Evolutionary conservation across 768 basidiomycete species (phyloP).

Genomic region (Suillus tomentosus): DNA sequence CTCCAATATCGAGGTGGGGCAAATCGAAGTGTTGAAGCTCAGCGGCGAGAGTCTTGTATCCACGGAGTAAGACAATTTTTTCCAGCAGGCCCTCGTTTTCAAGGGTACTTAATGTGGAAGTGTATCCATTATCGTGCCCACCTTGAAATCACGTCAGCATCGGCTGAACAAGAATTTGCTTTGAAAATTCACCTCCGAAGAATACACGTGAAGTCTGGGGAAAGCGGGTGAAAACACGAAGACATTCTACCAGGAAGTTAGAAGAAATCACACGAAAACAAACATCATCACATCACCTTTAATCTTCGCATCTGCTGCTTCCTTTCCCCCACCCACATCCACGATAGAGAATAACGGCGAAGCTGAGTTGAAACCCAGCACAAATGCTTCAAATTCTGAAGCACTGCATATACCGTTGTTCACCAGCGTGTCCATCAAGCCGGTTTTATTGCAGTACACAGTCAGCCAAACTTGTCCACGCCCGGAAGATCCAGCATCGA

Average conservation of each 20-base stretch:
- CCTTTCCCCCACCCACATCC: constrained; percentile 45
- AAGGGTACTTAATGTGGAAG: constrained; percentile 37
- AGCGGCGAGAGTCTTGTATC: constrained; percentile 38
- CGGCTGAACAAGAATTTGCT: background rate
- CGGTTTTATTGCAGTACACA: constrained; percentile 39
- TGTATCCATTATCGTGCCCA: constrained; percentile 46
- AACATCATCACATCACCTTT: constrained; percentile 29
- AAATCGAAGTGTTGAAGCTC: constrained; percentile 36
- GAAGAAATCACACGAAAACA: background rate
- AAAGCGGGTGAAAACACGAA: constrained; percentile 59
- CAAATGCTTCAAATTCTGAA: constrained; percentile 39
- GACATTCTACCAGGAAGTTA: constrained; percentile 36
- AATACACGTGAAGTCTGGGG: constrained; percentile 42
- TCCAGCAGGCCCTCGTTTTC: constrained; percentile 40
- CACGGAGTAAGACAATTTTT: constrained; percentile 42
- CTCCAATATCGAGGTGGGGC: constrained; percentile 35
- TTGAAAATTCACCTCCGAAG: constrained; percentile 35
- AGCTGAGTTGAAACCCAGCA: constrained; percentile 42
- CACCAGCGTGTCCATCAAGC: constrained; percentile 34
- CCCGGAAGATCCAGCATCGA: constrained; percentile 25
- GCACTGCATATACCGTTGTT: constrained; percentile 32
- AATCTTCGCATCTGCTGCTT: constrained; percentile 45
- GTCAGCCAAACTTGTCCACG: constrained; percentile 40
- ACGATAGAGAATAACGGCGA: constrained; percentile 43
- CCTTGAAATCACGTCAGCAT: constrained; percentile 18